These are phyloP conservation scores for Diaporthe caulivora DNA, from an alignment of 2,329 filamentous ascomycete species.

Conservation along the genomic window DNA sequence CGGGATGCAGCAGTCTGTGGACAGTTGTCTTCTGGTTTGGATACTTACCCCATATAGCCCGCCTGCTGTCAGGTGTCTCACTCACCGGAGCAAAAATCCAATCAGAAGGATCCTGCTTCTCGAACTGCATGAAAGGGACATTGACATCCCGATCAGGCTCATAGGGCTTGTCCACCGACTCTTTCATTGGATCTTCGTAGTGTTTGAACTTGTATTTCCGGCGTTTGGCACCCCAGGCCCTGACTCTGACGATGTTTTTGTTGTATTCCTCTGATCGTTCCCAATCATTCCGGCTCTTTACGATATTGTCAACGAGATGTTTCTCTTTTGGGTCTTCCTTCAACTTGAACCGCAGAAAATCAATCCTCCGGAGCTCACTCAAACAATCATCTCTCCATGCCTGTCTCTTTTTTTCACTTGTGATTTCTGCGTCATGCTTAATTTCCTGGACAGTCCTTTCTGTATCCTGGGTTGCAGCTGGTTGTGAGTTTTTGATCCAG, in stretches of 20 bases:
- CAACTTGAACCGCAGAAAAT: background rate
- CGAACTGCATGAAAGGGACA: background rate
- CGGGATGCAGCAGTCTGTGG: background rate
- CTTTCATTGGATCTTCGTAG: background rate
- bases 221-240: background rate
- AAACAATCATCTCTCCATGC: background rate
- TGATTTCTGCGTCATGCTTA: too few relatives aligned
- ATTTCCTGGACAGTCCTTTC: too few relatives aligned
- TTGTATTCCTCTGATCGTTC: background rate
- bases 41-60: background rate
- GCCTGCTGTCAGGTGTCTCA: background rate
- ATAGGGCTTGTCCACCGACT: fast-evolving
- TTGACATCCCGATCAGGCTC: background rate
- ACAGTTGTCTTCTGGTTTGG: background rate
- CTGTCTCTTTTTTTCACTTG: background rate
- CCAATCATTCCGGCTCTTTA: background rate
- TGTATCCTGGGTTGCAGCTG: background rate
- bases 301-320: background rate
- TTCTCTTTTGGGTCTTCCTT: background rate
- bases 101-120: fast-evolving
- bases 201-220: background rate
- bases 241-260: background rate
- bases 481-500: background rate
- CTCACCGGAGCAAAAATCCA: background rate
- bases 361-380: background rate